Base-by-base conservation (phyloP, 345 rosid species). In the Clarkia xantiana region DNA sequence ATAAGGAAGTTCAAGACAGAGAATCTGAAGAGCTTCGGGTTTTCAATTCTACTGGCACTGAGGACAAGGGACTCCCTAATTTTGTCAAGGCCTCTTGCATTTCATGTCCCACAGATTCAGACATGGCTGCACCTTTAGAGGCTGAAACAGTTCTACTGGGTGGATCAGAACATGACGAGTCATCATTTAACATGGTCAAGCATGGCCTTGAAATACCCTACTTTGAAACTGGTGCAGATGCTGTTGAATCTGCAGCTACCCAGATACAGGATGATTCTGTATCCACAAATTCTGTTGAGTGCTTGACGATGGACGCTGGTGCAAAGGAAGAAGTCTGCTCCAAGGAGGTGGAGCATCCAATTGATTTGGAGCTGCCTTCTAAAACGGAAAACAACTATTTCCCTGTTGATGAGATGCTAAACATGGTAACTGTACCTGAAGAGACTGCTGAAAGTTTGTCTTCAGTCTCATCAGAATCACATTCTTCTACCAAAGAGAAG, bases 161-260 rank as follows among this genome's bases (percentile, higher is more conserved):
- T 38, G 68, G 56, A 63, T 55, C 72, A 47, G 70, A 71, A 55
- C 51, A 50, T 49, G 69, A 47, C 57, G 77, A 65, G n/a, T n/a
- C n/a, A n/a, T n/a, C n/a, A 17, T 59, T 53, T 49, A 65, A 59
- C n/a, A n/a, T n/a, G n/a, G n/a, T n/a, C n/a, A n/a, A n/a, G 56
- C 40, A 36, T 62, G 59, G 54, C 58, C 53, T 53, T 20, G 54
- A 39, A 49, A 22, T 61, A 48, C 61, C 55, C 19, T 39, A 51
- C 25, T 16, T 6, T 48, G 63, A 54, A 55, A 67, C 44, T 34
- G 63, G 52, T 44, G 53, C 51, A 49, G 51, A 58, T 67, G 46
- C 62, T 16, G 44, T 51, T 42, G 71, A 57, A 65, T 62, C 78
- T 63, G 56, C 62, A 38, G 47, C 57, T 42, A 38, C 47, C 10